phyloP scores from a whole-genome alignment of 164 flowering plant genomes.

The Euptelea pleiosperma region DNA sequence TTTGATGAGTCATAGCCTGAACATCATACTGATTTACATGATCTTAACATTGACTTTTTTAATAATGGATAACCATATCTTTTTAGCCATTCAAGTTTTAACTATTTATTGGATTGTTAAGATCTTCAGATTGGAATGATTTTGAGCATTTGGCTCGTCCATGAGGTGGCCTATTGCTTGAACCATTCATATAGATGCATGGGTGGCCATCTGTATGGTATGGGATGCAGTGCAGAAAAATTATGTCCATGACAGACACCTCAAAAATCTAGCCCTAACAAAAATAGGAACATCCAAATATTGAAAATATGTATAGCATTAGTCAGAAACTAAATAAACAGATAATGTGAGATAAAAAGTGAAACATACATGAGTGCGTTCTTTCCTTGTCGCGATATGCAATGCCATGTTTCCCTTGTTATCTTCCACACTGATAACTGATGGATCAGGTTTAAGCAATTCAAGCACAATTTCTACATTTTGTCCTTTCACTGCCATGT shows the following conservation, averaged over 20 bases:
- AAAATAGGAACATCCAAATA: neutral
- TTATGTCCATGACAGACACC: no score
- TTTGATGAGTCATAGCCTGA: neutral
- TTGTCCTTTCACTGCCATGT: constrained; percentile 97
- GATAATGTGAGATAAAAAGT: neutral
- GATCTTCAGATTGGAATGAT: no score
- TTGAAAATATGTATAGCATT: no score
- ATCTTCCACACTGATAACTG: constrained; percentile 62
- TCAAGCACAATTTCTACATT: constrained; percentile 73
- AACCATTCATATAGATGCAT: neutral
- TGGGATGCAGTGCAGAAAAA: no score
- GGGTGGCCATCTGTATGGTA: no score
- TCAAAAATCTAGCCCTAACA: no score
- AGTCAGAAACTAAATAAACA: neutral
- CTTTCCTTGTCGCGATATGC: constrained; percentile 73
- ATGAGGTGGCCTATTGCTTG: no score
- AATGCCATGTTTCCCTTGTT: constrained; percentile 86
- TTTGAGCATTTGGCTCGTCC: no score
- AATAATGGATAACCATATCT: no score
- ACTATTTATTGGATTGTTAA: no score
- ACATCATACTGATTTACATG: neutral
- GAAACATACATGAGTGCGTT: constrained; percentile 60
- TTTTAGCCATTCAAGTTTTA: no score
- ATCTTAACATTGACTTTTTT: no score
- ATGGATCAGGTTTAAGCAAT: constrained; percentile 66